Percentiles rank a stretch among this genome's conserved stretches.
Evolutionary conservation across 768 basidiomycete species (phyloP).

Genomic region (Pleurotus salmoneostramineus): DNA sequence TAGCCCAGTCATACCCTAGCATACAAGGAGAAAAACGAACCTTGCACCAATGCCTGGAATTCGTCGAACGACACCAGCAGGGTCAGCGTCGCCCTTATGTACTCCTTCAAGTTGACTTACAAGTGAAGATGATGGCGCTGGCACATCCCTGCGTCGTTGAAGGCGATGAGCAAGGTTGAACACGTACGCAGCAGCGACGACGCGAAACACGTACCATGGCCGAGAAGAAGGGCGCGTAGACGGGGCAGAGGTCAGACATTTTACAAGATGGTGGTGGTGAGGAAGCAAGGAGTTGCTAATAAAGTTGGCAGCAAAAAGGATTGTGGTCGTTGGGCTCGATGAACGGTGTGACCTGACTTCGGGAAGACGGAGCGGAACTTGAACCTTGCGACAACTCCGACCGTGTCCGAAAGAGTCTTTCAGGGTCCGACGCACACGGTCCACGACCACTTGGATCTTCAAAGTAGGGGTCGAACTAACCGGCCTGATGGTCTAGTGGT

Average conservation of each 20-base stretch:
- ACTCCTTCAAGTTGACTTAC: slow-evolving; percentile 44
- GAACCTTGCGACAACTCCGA: neutral
- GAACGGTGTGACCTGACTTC: neutral
- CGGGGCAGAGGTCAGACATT: slow-evolving; percentile 84
- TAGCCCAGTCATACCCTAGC: neutral
- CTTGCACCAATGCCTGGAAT: slow-evolving; percentile 78
- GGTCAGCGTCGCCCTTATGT: too few relatives aligned
- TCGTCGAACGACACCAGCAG: neutral
- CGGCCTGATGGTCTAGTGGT: slow-evolving; percentile 22
- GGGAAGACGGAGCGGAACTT: neutral
- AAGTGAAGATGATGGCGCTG: slow-evolving; percentile 95
- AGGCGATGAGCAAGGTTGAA: neutral
- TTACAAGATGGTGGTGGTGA: slow-evolving; percentile 13
- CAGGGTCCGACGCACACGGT: too few relatives aligned
- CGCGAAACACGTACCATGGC: slow-evolving; percentile 68
- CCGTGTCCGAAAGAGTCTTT: too few relatives aligned
- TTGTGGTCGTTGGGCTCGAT: slow-evolving; percentile 6
- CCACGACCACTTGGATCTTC: too few relatives aligned
- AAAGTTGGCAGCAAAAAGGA: slow-evolving; percentile 11
- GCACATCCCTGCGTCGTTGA: slow-evolving; percentile 75
- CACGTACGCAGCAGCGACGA: slow-evolving; percentile 9
- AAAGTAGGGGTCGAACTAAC: too few relatives aligned
- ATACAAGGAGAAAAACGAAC: slow-evolving; percentile 32
- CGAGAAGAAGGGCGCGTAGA: slow-evolving; percentile 98
- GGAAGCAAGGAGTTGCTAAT: slow-evolving; percentile 8